Conservation (phyloP, 306 rosid species). For the Acmispon strigosus region DNA sequence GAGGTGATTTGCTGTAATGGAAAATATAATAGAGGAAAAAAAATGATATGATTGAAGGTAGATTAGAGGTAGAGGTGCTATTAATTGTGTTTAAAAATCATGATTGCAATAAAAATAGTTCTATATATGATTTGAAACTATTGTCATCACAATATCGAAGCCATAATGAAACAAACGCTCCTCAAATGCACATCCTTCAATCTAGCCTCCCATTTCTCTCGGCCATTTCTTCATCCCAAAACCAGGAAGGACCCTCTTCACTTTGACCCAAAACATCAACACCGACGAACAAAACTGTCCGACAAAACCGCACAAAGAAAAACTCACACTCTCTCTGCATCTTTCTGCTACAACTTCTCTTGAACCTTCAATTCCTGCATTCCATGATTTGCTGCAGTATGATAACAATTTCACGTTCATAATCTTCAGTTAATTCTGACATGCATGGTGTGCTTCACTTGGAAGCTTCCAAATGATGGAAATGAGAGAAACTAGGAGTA, state of each 20-base stretch:
- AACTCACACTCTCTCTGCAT: not conserved
- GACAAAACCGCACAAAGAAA: not conserved
- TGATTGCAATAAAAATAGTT: too few species aligned
- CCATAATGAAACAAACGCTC: not conserved
- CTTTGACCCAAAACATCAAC: not conserved
- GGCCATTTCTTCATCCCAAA: constrained; percentile 52
- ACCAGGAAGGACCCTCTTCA: not conserved
- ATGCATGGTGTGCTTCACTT: not conserved
- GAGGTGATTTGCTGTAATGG: too few species aligned
- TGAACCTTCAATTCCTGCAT: not conserved
- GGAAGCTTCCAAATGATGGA: constrained; percentile 19
- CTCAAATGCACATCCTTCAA: constrained; percentile 28
- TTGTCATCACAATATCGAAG: too few species aligned
- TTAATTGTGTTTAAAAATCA: too few species aligned
- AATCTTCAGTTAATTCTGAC: not conserved
- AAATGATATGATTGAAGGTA: too few species aligned
- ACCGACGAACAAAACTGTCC: not conserved
- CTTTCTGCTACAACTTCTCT: too few species aligned
- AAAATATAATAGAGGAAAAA: too few species aligned
- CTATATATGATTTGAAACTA: too few species aligned
- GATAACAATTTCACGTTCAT: not conserved
- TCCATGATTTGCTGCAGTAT: not conserved
- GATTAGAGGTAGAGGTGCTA: too few species aligned
- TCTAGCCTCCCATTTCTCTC: constrained; percentile 58
- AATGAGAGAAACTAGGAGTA: constrained; percentile 31